Base-by-base conservation (phyloP, 345 rosid species). In the Acer negundo region DNA sequence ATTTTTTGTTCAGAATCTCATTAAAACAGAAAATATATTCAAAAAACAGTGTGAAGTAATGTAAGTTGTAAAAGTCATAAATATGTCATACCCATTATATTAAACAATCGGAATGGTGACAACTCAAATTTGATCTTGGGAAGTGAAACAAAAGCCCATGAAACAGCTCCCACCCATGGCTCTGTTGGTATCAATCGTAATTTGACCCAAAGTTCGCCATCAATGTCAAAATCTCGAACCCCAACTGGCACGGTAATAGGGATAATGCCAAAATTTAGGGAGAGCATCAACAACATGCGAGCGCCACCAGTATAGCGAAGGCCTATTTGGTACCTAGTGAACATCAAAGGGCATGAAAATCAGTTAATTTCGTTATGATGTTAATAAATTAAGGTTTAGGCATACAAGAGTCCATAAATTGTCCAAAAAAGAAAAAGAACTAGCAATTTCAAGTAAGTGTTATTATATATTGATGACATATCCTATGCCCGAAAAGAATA, bases 121-220 rank as follows among this genome's bases (percentile, higher is more conserved):
- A 96, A 75, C 77, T 91, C 97, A 82, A 96, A 96, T 78, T 92
- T 96, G 88, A 96, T 92, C 84, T 87, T 94, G 42, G 99, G 99
- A 85, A 94, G 95, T 53, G 98, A 92, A 69, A 96, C 99, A 80
- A 96, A 96, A 68, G 99, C 97, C 98, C 97, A 94, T 47, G 89
- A 83, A 81, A 82, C 99, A 71, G 97, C 97, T 85, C 97, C 99
- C 65, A 96, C 94, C 89, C 97, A 96, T 77, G 99, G 99, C 47
- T 81, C 95, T 7, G 93, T 84, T 0, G 98, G 98, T 75, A 96
- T 94, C 86, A 94, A 80, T 83, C 98, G 86, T 83, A 94, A 79
- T 77, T 96, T 96, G 79, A 96, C 99, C 99, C 99, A 96, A n/a
- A 96, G 95, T 86, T 96, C 99, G 62, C 99, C 98, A 59, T 94